A percentile compares a stretch with the other conserved stretches of the same genome.
Evolutionary conservation across 345 rosid genomes (phyloP).

Genomic region (Kandelia obovata): DNA sequence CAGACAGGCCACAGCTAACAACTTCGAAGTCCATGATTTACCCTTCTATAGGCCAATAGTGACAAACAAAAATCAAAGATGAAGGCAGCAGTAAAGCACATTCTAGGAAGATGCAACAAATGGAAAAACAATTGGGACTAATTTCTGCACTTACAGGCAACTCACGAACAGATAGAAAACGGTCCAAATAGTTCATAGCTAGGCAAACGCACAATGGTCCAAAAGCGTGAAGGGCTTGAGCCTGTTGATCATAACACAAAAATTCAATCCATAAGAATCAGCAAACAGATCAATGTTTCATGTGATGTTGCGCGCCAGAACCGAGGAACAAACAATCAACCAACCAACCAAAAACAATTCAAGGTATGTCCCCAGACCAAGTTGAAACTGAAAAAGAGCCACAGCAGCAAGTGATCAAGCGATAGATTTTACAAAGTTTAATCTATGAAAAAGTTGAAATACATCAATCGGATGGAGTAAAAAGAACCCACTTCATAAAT

Average conservation of each 20-base stretch:
- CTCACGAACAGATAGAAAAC: constrained; percentile 57
- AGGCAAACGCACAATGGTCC: constrained; percentile 57
- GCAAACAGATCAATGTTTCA: background rate
- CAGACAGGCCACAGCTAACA: constrained; percentile 65
- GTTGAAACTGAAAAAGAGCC: background rate
- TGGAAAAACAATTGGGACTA: background rate
- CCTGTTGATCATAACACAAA: constrained; percentile 36
- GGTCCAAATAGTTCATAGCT: constrained; percentile 59
- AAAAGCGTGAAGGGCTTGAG: constrained; percentile 48
- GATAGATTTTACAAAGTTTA: background rate
- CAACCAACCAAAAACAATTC: background rate
- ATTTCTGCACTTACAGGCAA: constrained; percentile 50
- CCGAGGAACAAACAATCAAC: background rate
- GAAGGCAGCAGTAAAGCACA: constrained; percentile 1
- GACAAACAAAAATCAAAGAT: background rate
- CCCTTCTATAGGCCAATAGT: constrained; percentile 39
- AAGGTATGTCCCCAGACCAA: background rate
- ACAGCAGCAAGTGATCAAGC: background rate
- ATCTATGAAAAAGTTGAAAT: background rate
- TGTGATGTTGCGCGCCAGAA: background rate
- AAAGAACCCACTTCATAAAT: background rate
- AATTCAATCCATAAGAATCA: background rate
- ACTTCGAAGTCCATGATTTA: constrained; percentile 56
- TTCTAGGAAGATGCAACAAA: background rate
- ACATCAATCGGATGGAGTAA: constrained; percentile 1